Evolutionary conservation across 768 basidiomycete species (phyloP), one percentile per base, ranked within the genome.

Genomic region (Tephrocybe sp.): DNA sequence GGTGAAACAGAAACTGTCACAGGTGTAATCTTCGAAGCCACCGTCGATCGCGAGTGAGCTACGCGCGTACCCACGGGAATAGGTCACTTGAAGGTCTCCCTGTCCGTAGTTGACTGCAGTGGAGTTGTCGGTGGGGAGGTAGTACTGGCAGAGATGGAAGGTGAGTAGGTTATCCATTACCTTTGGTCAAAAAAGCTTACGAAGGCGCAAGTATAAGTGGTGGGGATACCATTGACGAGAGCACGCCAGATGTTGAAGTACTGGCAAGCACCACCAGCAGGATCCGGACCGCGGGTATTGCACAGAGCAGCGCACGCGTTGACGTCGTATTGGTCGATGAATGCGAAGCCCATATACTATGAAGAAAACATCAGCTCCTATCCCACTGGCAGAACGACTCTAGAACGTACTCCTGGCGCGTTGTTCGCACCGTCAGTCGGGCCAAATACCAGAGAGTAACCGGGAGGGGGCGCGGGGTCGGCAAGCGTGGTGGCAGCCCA

Each of bases 241-340:
- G 75, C 76, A 28, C 75, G 71, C 76, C 76, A 79, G 64, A 79
- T 78, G 55, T 79, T 79, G 63, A 79, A 76, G 66, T 69, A 79
- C 46, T 71, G 69, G 61, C 77, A 79, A 5, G 68, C 70, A 37
- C 76, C 77, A 24, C 76, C 75, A 26, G 53, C 53, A 5, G 63
- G 56, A 50, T 79, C 76, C 3, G 71, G 64, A 7, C 65, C 70
- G 24, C 76, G 71, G 11, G 62, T 64, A 47, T 74, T 77, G 58
- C 77, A 79, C 25, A 71, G 65, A 15, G 60, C 58, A 12, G 77
- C 73, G 42, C 76, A 79, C 5, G 73, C 73, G 7, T 67, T 54
- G 42, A 74, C 73, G 50, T 78, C 76, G 55, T 79, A 79, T 41
- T 67, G 63, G 52, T 74, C 71, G 16, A 78, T 62, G 64, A 77